Conservation (phyloP, 2,329 filamentous ascomycete genomes). For the Xylariaceae sp. region DNA sequence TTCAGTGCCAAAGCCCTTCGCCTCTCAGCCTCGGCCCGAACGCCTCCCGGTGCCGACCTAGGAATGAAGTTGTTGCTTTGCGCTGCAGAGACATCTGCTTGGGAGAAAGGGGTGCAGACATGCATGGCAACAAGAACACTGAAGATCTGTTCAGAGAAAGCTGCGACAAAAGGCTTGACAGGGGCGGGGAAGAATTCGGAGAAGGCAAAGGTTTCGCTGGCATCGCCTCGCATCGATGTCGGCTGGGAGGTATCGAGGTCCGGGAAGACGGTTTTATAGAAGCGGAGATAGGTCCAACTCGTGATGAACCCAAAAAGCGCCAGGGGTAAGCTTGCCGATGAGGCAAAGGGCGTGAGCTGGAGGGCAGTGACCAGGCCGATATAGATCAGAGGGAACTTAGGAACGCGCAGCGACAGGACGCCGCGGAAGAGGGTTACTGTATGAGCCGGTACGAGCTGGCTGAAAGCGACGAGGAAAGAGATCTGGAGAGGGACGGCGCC, state of each 20-base stretch:
- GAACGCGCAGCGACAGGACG: slow-evolving; percentile 82
- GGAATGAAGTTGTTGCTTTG: slow-evolving; percentile 62
- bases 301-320: slow-evolving; percentile 78
- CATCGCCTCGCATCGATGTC: slow-evolving; percentile 74
- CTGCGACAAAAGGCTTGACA: slow-evolving; percentile 72
- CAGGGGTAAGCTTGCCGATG: slow-evolving; percentile 75
- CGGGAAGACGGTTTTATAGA: slow-evolving; percentile 78
- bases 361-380: slow-evolving; percentile 69
- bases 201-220: slow-evolving; percentile 94
- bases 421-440: slow-evolving; percentile 92
- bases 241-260: slow-evolving; percentile 64
- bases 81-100: slow-evolving; percentile 72
- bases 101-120: slow-evolving; percentile 82
- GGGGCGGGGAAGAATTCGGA: slow-evolving; percentile 91
- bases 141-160: slow-evolving; percentile 74
- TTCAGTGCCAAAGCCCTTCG: slow-evolving; percentile 85
- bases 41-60: slow-evolving; percentile 60
- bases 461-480: slow-evolving; percentile 93
- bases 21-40: slow-evolving; percentile 87
- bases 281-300: slow-evolving; percentile 94
- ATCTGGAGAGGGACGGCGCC: slow-evolving; percentile 89
- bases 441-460: slow-evolving; percentile 94
- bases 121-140: slow-evolving; percentile 69
- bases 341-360: slow-evolving; percentile 54
- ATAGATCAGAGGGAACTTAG: slow-evolving; percentile 68